Percentiles rank a stretch among this genome's conserved stretches.
phyloP scores from a whole-genome alignment of 371 early-diverging fungal species.

The Enterospora canceri region DNA sequence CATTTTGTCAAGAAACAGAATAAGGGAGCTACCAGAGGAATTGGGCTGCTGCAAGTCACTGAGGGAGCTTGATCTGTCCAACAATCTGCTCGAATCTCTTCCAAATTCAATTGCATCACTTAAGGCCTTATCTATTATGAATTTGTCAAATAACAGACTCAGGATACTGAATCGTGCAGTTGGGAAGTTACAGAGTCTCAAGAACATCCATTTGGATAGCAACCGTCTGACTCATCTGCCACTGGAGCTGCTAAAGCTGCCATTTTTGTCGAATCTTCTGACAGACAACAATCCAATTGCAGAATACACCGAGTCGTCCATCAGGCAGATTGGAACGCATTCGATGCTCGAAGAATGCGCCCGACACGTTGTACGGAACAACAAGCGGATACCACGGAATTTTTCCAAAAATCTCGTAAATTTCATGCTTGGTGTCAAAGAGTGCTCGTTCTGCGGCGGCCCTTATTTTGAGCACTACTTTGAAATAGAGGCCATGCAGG shows the following conservation, averaged over 20 bases:
- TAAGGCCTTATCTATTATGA: constrained; percentile 59
- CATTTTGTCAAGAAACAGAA: constrained; percentile 50
- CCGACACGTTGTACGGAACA: constrained; percentile 62
- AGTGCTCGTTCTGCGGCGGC: constrained; percentile 70
- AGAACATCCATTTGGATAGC: constrained; percentile 33
- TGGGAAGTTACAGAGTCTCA: constrained; percentile 38
- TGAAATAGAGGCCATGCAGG: constrained; percentile 21
- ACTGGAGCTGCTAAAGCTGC: constrained; percentile 56
- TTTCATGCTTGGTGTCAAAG: constrained; percentile 61
- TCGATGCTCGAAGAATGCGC: constrained; percentile 65
- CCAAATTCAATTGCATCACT: constrained; percentile 61
- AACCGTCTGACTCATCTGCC: constrained; percentile 61
- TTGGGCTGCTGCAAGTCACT: constrained; percentile 62
- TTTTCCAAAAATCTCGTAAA: constrained; percentile 59
- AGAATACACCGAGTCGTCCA: not conserved
- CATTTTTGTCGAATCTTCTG: constrained; percentile 12
- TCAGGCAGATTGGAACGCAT: constrained; percentile 41
- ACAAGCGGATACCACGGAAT: constrained; percentile 58
- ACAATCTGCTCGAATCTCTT: constrained; percentile 61
- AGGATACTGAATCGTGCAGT: constrained; percentile 13
- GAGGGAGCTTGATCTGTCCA: constrained; percentile 62
- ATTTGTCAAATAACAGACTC: constrained; percentile 58
- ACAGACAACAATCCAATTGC: not conserved
- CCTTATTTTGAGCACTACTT: constrained; percentile 65
- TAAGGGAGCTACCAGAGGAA: constrained; percentile 60